These are phyloP conservation scores for Digitaria exilis DNA, from an alignment of 202 grass and related monocot genomes.

Conservation along the genomic window DNA sequence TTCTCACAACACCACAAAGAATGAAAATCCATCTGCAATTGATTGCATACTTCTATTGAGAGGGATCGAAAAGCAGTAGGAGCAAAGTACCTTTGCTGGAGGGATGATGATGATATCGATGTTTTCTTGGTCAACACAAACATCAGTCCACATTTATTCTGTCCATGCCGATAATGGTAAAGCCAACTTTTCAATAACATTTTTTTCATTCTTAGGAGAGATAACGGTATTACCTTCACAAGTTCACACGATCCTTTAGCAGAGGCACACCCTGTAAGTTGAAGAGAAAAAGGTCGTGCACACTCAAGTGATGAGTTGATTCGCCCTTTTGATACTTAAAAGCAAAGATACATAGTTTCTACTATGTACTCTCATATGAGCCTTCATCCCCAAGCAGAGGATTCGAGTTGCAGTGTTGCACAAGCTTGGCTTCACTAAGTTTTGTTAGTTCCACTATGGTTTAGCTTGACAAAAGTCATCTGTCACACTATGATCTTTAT, in stretches of 20 bases:
- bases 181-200: constrained; percentile 7
- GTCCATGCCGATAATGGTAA: not conserved
- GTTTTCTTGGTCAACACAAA: not conserved
- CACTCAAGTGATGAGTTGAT: constrained; percentile 11
- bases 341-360: constrained; percentile 1
- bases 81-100: constrained; percentile 14
- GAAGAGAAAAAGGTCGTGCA: not conserved
- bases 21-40: not conserved
- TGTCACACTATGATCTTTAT: constrained; percentile 33
- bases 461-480: not conserved
- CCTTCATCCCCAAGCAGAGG: not conserved
- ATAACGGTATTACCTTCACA: constrained; percentile 19
- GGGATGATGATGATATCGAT: constrained; percentile 20
- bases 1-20: not conserved
- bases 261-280: not conserved
- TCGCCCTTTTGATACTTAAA: not conserved
- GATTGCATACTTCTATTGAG: not conserved
- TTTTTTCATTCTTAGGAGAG: constrained; percentile 11
- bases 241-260: not conserved
- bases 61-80: not conserved
- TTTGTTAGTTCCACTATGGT: constrained; percentile 3
- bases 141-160: not conserved
- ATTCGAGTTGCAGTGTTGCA: constrained; percentile 6
- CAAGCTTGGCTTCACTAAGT: constrained; percentile 6
- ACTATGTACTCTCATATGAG: not conserved